Evolutionary conservation across 805 yeast species (phyloP).

Genomic region (Candida caryicola): DNA sequence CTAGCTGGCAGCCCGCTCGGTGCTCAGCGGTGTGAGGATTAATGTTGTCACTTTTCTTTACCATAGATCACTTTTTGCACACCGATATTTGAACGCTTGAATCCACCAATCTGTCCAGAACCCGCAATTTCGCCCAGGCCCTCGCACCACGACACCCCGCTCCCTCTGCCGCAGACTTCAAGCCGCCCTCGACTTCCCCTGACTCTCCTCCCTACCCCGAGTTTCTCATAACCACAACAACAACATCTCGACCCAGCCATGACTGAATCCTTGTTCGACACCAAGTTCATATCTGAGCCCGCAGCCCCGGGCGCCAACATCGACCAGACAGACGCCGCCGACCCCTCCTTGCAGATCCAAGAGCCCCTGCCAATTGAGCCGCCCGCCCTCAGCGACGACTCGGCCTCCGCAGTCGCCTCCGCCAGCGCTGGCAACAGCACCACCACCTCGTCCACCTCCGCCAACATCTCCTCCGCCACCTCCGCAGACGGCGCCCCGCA

Average conservation of each 20-base stretch:
- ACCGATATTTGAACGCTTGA: too few species aligned
- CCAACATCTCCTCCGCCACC: not conserved
- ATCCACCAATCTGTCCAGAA: too few species aligned
- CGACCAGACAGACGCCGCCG: constrained; percentile 7
- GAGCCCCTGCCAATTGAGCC: not conserved
- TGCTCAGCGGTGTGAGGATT: too few species aligned
- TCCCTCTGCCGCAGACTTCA: too few species aligned
- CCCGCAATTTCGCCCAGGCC: too few species aligned
- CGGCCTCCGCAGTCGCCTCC: not conserved
- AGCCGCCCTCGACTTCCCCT: too few species aligned
- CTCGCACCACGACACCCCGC: too few species aligned
- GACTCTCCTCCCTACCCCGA: too few species aligned
- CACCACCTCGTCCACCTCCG: not conserved
- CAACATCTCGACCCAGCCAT: too few species aligned
- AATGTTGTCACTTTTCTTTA: too few species aligned
- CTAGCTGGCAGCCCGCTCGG: constrained; percentile 1
- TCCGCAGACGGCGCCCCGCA: not conserved
- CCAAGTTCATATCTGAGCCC: constrained; percentile 24
- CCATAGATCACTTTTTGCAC: too few species aligned
- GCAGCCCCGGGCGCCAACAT: constrained; percentile 1
- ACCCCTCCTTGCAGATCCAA: not conserved
- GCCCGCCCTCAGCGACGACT: constrained; percentile 1
- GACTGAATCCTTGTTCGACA: constrained; percentile 36
- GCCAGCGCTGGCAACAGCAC: not conserved
- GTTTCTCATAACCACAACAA: not conserved